Evolutionary conservation across 768 basidiomycete genomes (phyloP).

Genomic region (Leccinum subtestaceum): DNA sequence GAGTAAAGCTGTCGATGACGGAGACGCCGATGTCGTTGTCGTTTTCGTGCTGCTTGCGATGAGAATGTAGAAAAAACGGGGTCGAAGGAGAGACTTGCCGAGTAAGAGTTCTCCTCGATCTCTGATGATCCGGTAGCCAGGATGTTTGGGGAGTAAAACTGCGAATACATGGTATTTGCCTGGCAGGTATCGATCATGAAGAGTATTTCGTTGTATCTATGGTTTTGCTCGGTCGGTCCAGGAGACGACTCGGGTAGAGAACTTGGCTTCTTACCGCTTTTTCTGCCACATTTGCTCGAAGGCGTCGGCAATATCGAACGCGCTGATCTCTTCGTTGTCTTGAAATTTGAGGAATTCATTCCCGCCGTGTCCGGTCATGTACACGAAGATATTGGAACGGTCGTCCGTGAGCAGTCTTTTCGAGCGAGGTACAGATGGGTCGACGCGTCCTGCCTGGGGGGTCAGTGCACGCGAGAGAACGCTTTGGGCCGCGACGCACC

Average conservation of each 20-base stretch:
- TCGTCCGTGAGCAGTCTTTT: slow-evolving; percentile 92
- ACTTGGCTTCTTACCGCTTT: slow-evolving; percentile 56
- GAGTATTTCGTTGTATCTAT: slow-evolving; percentile 84
- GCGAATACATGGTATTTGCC: slow-evolving; percentile 92
- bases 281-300: slow-evolving; percentile 99
- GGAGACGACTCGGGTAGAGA: background rate
- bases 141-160: slow-evolving; percentile 91
- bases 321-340: slow-evolving; percentile 96
- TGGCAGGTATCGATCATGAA: slow-evolving; percentile 99
- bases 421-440: slow-evolving; percentile 80
- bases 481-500: slow-evolving; percentile 47
- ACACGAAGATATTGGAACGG: slow-evolving; percentile 90
- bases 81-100: slow-evolving; percentile 49
- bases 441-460: slow-evolving; percentile 66
- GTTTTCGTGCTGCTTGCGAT: slow-evolving; percentile 68
- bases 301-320: slow-evolving; percentile 96
- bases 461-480: background rate
- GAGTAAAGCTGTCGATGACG: slow-evolving; percentile 94
- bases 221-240: slow-evolving; percentile 32
- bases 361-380: slow-evolving; percentile 98
- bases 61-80: background rate
- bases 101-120: slow-evolving; percentile 89
- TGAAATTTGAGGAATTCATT: slow-evolving; percentile 99
- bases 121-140: slow-evolving; percentile 86
- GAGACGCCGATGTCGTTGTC: slow-evolving; percentile 94